A percentile compares a stretch with the other conserved stretches of the same genome.
These are phyloP conservation scores for Naganishia vaughanmartiniae DNA, from an alignment of 768 basidiomycete genomes.

Conservation along the genomic window DNA sequence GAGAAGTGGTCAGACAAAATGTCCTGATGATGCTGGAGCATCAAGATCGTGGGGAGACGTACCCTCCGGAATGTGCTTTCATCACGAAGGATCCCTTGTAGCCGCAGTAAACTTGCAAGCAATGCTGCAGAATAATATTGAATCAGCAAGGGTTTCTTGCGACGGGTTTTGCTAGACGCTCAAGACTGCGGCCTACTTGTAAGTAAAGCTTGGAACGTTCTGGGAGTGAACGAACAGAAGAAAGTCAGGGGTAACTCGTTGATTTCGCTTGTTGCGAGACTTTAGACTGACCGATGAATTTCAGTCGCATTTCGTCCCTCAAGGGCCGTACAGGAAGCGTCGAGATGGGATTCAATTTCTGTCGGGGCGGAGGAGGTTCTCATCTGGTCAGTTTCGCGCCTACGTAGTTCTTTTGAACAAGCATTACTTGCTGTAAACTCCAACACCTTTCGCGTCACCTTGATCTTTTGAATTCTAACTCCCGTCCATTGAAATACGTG, in stretches of 20 bases:
- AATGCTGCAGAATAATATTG: background rate
- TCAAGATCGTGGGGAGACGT: background rate
- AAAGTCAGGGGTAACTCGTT: background rate
- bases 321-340: slow-evolving; percentile 3
- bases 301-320: slow-evolving; percentile 1
- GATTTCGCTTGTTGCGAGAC: background rate
- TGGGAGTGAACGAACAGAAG: background rate
- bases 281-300: background rate
- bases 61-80: slow-evolving; percentile 6
- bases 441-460: slow-evolving; percentile 7
- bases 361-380: background rate
- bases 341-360: slow-evolving; percentile 15
- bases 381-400: background rate
- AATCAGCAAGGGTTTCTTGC: background rate
- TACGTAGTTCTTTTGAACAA: background rate
- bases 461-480: slow-evolving; percentile 1
- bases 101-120: background rate
- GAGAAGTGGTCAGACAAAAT: too few relatives aligned
- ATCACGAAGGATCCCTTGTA: slow-evolving; percentile 14
- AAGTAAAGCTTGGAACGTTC: slow-evolving; percentile 9
- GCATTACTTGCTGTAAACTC: slow-evolving; percentile 2
- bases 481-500: slow-evolving; percentile 9
- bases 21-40: background rate
- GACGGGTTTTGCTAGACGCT: background rate
- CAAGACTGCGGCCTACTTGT: background rate